A percentile compares a stretch with the other conserved stretches of the same genome.
Evolutionary conservation across 176 grass and related monocot genomes (phyloP).

Genomic region (Hordeum vulgare): MorexV3_pseudomolecules_assembly NC_058520.1:334602538-334603037

Average conservation of each 20-base stretch:
- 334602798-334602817: constrained; percentile 28
- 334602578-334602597: constrained; percentile 26
- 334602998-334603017: not conserved
- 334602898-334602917: constrained; percentile 41
- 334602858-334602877: constrained; percentile 34
- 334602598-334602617: constrained; percentile 23
- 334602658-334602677: constrained; percentile 21
- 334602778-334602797: constrained; percentile 45
- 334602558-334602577: constrained; percentile 6
- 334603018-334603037: not conserved
- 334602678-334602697: constrained; percentile 28
- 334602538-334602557: constrained; percentile 61
- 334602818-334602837: constrained; percentile 26
- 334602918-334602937: constrained; percentile 82
- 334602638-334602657: not conserved
- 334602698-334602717: constrained; percentile 15
- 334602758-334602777: not conserved
- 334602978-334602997: constrained; percentile 36
- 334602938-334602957: constrained; percentile 78
- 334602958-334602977: constrained; percentile 39
- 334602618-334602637: constrained; percentile 2
- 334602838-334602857: constrained; percentile 14
- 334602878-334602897: constrained; percentile 85
- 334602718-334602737: constrained; percentile 8
- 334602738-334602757: not conserved